Conservation (phyloP, 2,329 filamentous ascomycete species). For the Ramularia endophylla region DNA sequence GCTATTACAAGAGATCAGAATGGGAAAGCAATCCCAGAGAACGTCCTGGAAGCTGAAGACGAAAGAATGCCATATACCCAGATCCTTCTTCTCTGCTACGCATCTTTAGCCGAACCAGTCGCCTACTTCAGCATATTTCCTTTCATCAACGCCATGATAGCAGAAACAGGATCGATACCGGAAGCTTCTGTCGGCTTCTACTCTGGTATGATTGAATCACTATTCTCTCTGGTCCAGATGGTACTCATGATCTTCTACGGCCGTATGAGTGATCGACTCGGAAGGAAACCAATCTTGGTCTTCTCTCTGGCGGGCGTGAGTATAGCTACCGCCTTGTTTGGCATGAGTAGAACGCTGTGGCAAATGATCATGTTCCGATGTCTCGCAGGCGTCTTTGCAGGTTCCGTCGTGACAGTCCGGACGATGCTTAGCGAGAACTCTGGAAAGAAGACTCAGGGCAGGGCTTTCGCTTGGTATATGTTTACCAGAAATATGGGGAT, state of each 20-base stretch:
- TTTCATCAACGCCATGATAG: constrained; percentile 73
- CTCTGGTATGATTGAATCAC: constrained; percentile 61
- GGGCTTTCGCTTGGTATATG: constrained; percentile 70
- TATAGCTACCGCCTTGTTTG: constrained; percentile 59
- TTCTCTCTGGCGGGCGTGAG: constrained; percentile 60
- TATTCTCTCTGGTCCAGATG: constrained; percentile 71
- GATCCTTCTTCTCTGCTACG: constrained; percentile 67
- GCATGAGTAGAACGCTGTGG: constrained; percentile 58
- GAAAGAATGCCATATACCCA: constrained; percentile 57
- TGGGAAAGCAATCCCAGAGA: neutral
- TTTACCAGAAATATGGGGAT: constrained; percentile 68
- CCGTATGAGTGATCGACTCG: constrained; percentile 58
- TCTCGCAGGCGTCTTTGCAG: constrained; percentile 66
- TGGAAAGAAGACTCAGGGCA: constrained; percentile 63
- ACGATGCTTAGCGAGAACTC: constrained; percentile 72
- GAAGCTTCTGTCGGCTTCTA: constrained; percentile 72
- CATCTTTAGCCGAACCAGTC: constrained; percentile 65
- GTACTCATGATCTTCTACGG: constrained; percentile 73
- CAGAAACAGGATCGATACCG: constrained; percentile 56
- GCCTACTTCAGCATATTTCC: constrained; percentile 75
- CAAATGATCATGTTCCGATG: constrained; percentile 72
- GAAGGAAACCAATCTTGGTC: constrained; percentile 67
- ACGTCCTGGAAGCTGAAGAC: constrained; percentile 19
- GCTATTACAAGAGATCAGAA: neutral
- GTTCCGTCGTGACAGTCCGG: constrained; percentile 66